Evolutionary conservation across 495 filamentous ascomycete species (phyloP).

Genomic region (Lasiosphaeria hispida): DNA sequence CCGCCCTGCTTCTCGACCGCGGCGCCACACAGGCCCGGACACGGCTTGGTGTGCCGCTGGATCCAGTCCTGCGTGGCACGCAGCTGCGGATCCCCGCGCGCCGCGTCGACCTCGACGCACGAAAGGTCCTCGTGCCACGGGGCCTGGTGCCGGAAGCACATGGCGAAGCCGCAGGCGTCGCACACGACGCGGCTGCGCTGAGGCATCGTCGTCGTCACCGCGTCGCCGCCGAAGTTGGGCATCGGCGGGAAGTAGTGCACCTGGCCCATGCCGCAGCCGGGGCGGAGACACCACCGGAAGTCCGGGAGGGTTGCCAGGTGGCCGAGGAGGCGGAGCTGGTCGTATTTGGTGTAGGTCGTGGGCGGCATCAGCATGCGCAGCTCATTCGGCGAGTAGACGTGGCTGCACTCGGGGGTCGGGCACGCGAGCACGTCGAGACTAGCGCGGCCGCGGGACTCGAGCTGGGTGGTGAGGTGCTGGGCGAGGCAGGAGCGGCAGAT

Average conservation of each 20-base stretch:
- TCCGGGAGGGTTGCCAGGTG: slow-evolving; percentile 31
- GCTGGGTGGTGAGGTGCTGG: slow-evolving; percentile 2
- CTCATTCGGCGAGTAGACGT: slow-evolving; percentile 15
- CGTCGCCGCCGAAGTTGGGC: too few relatives aligned
- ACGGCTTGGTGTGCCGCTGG: slow-evolving; percentile 9
- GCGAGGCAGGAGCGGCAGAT: slow-evolving; percentile 16
- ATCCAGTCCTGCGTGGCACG: slow-evolving; percentile 10
- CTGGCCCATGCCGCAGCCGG: slow-evolving; percentile 38
- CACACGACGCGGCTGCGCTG: slow-evolving; percentile 32
- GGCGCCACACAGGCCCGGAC: slow-evolving; percentile 11
- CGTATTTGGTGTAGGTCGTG: slow-evolving; percentile 21
- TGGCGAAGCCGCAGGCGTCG: slow-evolving; percentile 33
- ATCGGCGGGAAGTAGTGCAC: slow-evolving; percentile 24
- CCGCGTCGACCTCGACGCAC: slow-evolving; percentile 35
- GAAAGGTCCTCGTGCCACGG: slow-evolving; percentile 40
- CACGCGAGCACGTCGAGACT: slow-evolving; percentile 7
- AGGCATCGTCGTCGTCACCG: slow-evolving; percentile 11
- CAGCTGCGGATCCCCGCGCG: not conserved
- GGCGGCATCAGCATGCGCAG: slow-evolving; percentile 4
- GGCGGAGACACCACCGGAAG: slow-evolving; percentile 39
- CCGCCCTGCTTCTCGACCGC: slow-evolving; percentile 15
- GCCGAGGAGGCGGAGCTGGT: slow-evolving; percentile 19
- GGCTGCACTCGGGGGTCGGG: slow-evolving; percentile 11
- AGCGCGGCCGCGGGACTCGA: slow-evolving; percentile 9
- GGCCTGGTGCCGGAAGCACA: slow-evolving; percentile 37